Evolutionary conservation across 2,329 filamentous ascomycete species (phyloP).

Genomic region (Xylaria sp.): DNA sequence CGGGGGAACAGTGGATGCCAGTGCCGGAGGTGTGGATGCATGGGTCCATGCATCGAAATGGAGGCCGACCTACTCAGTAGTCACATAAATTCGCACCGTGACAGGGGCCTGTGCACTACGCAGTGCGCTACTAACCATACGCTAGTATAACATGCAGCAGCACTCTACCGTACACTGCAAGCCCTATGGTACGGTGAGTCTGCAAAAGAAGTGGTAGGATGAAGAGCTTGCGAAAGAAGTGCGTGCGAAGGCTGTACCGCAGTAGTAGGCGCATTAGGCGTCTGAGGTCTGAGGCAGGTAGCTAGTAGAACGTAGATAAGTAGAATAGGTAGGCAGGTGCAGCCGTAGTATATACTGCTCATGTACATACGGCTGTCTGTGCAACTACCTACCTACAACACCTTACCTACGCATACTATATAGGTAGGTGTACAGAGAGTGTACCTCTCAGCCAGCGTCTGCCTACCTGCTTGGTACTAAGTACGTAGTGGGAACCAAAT

Average conservation of each 20-base stretch:
- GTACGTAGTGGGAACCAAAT: conserved; percentile 7
- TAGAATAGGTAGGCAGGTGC: neutral
- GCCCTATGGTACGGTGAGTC: neutral
- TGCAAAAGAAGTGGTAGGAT: conserved; percentile 5
- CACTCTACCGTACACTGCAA: neutral
- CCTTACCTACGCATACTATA: too few relatives aligned
- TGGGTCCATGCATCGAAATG: conserved; percentile 34
- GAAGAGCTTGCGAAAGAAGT: neutral
- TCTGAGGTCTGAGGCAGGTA: neutral
- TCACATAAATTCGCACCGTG: conserved; percentile 9
- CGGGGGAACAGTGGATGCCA: conserved; percentile 39
- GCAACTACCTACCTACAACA: too few relatives aligned
- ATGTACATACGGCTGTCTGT: neutral
- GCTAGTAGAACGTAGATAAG: neutral
- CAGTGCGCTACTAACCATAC: neutral
- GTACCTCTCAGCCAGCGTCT: neutral
- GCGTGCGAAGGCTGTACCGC: neutral
- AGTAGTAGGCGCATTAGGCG: neutral
- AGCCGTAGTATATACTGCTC: neutral
- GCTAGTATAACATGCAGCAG: neutral
- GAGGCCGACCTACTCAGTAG: conserved; percentile 11
- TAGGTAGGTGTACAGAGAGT: neutral
- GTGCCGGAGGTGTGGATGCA: conserved; percentile 35
- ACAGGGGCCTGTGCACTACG: neutral
- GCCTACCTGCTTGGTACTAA: neutral